Conservation (phyloP, 306 rosid species). For the Quercus aquifolioides region DNA sequence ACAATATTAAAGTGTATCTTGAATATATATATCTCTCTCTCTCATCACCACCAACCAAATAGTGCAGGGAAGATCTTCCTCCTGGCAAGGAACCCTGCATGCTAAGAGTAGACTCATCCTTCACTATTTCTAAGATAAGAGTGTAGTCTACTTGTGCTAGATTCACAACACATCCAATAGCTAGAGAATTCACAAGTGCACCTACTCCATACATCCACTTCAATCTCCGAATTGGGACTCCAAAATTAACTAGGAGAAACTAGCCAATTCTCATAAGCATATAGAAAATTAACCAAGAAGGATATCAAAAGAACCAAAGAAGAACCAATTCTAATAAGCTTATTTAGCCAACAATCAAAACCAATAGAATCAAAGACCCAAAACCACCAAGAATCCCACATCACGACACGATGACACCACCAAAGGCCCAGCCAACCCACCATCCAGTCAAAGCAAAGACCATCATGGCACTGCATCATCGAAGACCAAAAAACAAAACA, state of each 20-base stretch:
- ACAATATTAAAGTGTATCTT: too few species aligned
- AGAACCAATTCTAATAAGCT: too few species aligned
- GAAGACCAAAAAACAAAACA: too few species aligned
- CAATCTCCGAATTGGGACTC: background rate
- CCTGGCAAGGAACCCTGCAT: slow-evolving; percentile 93
- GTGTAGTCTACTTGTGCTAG: slow-evolving; percentile 33
- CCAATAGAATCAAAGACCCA: too few species aligned
- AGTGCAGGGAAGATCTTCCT: slow-evolving; percentile 97
- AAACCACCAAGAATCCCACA: too few species aligned
- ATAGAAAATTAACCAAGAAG: background rate
- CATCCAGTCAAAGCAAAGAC: too few species aligned
- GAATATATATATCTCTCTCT: too few species aligned
- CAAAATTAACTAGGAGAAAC: slow-evolving; percentile 14
- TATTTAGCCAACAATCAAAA: too few species aligned
- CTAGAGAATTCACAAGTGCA: slow-evolving; percentile 46
- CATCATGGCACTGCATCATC: too few species aligned
- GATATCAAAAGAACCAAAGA: too few species aligned
- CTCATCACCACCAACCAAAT: slow-evolving; percentile 29
- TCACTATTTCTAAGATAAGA: slow-evolving; percentile 38
- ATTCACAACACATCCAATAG: slow-evolving; percentile 36
- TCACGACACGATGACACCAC: too few species aligned
- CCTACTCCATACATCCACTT: slow-evolving; percentile 35
- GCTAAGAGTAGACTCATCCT: slow-evolving; percentile 55
- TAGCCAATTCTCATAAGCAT: background rate
- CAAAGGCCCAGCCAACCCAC: too few species aligned